Conservation (phyloP, 1,284 basidiomycete species). For the Cutaneotrichosporon daszewskae region DNA sequence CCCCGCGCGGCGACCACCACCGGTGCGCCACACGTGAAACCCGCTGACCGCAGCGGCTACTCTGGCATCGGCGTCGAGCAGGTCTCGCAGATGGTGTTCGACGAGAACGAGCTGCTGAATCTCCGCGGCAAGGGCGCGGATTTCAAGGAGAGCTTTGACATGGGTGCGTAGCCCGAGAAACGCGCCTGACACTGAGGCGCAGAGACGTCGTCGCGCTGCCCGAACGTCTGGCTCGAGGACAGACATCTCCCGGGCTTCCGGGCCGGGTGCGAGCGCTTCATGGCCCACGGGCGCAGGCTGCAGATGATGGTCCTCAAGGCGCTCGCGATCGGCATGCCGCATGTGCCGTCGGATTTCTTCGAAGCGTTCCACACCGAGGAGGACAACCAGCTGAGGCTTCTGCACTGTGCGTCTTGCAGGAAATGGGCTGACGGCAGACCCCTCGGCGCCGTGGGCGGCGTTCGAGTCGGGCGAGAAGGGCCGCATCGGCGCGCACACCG, state of each 20-base stretch:
- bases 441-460: conserved; percentile 28
- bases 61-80: conserved; percentile 40
- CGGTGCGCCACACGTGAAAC: conserved; percentile 11
- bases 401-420: no score
- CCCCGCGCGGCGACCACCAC: conserved; percentile 49
- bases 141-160: conserved; percentile 58
- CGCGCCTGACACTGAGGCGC: conserved; percentile 23
- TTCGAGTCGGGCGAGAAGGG: conserved; percentile 50
- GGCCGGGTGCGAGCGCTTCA: conserved; percentile 54
- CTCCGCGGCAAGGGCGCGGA: conserved; percentile 50
- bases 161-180: conserved; percentile 40
- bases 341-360: conserved; percentile 33
- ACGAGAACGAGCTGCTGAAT: conserved; percentile 43
- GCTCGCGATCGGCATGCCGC: conserved; percentile 53
- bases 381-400: conserved; percentile 57
- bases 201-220: conserved; percentile 44
- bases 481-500: conserved; percentile 56
- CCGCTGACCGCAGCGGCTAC: conserved; percentile 48
- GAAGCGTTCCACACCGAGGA: conserved; percentile 40
- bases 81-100: conserved; percentile 32
- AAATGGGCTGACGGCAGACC: conserved; percentile 32
- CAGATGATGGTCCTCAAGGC: conserved; percentile 53
- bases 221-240: conserved; percentile 59
- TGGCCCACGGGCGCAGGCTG: conserved; percentile 50
- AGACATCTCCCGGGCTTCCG: conserved; percentile 56